phyloP scores from a whole-genome alignment of 2,329 filamentous ascomycete species.

The Fusarium napiforme region DNA sequence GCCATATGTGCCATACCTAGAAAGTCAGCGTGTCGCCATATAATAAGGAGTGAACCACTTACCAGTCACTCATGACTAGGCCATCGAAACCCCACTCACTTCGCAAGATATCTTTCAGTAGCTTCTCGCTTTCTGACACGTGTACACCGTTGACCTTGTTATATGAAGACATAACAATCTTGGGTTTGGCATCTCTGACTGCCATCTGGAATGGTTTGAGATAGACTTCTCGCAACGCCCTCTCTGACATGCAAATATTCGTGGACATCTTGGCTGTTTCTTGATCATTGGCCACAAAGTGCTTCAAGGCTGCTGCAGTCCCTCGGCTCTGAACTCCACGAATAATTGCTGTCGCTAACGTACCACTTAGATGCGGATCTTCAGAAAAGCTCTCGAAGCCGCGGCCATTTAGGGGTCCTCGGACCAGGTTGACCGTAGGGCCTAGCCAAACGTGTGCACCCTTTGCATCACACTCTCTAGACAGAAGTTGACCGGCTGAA shows the following conservation, averaged over 20 bases:
- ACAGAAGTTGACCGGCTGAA: conserved; percentile 15
- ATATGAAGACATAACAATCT: conserved; percentile 69
- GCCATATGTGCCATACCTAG: conserved; percentile 25
- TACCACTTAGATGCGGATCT: conserved; percentile 48
- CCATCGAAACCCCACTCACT: conserved; percentile 23
- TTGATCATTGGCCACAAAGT: conserved; percentile 59
- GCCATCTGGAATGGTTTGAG: conserved; percentile 72
- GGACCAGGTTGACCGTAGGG: conserved; percentile 71
- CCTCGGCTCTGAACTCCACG: conserved; percentile 48
- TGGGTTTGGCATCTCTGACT: conserved; percentile 64
- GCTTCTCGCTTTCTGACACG: conserved; percentile 16
- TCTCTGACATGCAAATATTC: conserved; percentile 59
- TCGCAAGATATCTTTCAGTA: conserved; percentile 14
- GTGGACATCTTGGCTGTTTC: conserved; percentile 60
- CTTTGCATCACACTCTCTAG: conserved; percentile 51
- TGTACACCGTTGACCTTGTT: conserved; percentile 53
- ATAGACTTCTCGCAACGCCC: conserved; percentile 71
- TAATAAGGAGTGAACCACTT: background rate
- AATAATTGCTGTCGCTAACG: conserved; percentile 44
- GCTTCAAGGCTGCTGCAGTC: conserved; percentile 49
- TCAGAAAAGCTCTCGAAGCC: conserved; percentile 75
- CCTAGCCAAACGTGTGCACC: conserved; percentile 68
- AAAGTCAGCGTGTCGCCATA: background rate
- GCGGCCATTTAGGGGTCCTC: conserved; percentile 69
- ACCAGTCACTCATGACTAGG: conserved; percentile 34